Evolutionary conservation across 495 filamentous ascomycete genomes (phyloP), one percentile per base, ranked within the genome.

Genomic region (Penicillium salamii): DNA sequence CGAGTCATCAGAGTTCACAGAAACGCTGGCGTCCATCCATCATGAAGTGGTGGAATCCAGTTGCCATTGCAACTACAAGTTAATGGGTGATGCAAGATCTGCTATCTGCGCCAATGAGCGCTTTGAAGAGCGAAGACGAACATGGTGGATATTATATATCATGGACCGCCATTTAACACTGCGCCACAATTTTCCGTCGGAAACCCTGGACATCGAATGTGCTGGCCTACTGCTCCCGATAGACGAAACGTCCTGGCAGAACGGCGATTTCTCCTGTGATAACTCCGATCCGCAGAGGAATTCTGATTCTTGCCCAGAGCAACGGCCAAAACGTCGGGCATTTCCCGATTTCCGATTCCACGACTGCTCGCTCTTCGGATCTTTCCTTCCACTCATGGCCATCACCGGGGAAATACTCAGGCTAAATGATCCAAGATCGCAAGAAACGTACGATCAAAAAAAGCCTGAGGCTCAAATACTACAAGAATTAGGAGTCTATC

Each of bases 361-460:
- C 38, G 90, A 90, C 23, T 88, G 90, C 64, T 89, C 90, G 52
- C 87, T 96, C 56, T 92, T 95, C 57, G 90, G 90, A 47, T 96
- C 90, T 69, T 96, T 96, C 71, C 75, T 93, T 34, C 91, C 91
- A 20, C 74, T 97, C 44, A 97, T 97, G 91, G 90, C 90, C n/a
- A 95, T 97, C 51, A 82, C 95, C 7, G 91, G 91, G 17, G 89
- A 95, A 67, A 82, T 95, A 51, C 90, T 95, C 42, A 90, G 96
- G 58, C 75, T 96, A 35, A 88, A 92, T 57, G 90, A 96, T 95
- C 54, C 90, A 91, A 8, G 69, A 84, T 34, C 82, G 84, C 83
- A 86, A 48, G 83, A 81, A 14, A 83, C 86, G 21, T 72, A 72
- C 31, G 87, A 88, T 48, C 91, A 88, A 87, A 87, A 91, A 48